Evolutionary conservation across 2,329 filamentous ascomycete genomes (phyloP), one percentile per base, ranked within the genome.

Genomic region (Colletotrichum brevisporum): DNA sequence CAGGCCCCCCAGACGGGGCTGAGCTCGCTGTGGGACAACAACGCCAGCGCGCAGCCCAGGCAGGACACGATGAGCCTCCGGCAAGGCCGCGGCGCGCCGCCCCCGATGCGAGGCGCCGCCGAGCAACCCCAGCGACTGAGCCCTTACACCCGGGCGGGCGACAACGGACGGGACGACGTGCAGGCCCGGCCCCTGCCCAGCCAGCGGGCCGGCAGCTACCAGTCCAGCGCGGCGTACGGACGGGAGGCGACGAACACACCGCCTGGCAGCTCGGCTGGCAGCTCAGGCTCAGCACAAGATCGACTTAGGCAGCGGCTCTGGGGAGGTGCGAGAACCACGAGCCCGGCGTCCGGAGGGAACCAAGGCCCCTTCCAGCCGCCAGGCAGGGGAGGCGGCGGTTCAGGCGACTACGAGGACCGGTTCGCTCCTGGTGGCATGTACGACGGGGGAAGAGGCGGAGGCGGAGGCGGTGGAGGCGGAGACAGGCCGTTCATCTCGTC

Each of bases 221-320:
- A 96, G 82, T 88, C 79, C 50, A 74, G 76, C 36, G 79, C 74
- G 27, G 72, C 74, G 24, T 77, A 75, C 12, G 75, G 74, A 66
- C 74, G 63, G 57, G 73, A 70, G 67, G 74, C 63, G 47, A 75
- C 76, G 36, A 82, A 39, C 58, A 70, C 67, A 58, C 67, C 67
- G 77, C 76, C 76, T 81, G 75, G 77, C 71, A 76, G 78, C 74
- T 71, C 75, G 74, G 72, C 74, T 71, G 76, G 67, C 41, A 78
- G 76, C 57, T 74, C 81, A 57, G 76, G 85, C 41, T 89, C 90
- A 21, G 94, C 94, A 58, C 93, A 97, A 81, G 93, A 97, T 74
- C 86, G 93, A 73, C 83, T 98, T 74, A 93, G 94, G 77, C 93
- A 94, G 75, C 85, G 93, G 71, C 82, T 97, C 53, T 94, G 94